phyloP scores from a whole-genome alignment of 2,329 filamentous ascomycete species.

The Aspergillus brunneoviolaceus region DNA sequence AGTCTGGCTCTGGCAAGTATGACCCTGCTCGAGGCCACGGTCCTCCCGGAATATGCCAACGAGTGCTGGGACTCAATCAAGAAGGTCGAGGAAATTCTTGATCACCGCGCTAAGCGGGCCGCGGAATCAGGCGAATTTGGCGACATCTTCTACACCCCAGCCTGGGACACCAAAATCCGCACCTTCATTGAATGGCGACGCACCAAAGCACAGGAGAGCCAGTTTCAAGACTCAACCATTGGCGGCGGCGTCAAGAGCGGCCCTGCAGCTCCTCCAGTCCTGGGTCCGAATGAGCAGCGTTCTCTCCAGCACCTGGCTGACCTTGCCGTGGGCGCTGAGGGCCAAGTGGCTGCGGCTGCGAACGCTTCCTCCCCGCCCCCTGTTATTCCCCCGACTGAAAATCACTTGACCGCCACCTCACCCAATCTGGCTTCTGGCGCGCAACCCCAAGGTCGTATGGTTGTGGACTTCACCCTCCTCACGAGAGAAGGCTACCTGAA shows the following conservation, averaged over 20 bases:
- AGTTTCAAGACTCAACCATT: constrained; percentile 28
- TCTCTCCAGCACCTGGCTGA: constrained; percentile 47
- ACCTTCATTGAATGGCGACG: constrained; percentile 41
- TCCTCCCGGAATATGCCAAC: constrained; percentile 38
- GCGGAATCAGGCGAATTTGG: constrained; percentile 35
- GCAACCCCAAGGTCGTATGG: constrained; percentile 31
- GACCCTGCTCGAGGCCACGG: constrained; percentile 44
- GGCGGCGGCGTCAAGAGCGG: constrained; percentile 12
- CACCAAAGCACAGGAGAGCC: constrained; percentile 34
- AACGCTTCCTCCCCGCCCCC: constrained; percentile 31
- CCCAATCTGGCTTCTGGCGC: constrained; percentile 27
- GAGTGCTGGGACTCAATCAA: constrained; percentile 47
- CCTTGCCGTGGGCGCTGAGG: constrained; percentile 45
- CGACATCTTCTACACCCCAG: constrained; percentile 39
- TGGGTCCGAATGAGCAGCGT: constrained; percentile 45
- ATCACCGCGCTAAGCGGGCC: constrained; percentile 41
- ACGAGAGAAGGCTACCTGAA: constrained; percentile 45
- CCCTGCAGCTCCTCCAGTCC: constrained; percentile 31
- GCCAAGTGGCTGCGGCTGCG: constrained; percentile 33
- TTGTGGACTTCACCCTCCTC: constrained; percentile 43
- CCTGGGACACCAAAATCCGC: constrained; percentile 44
- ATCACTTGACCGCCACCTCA: constrained; percentile 25
- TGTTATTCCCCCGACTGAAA: constrained; percentile 24
- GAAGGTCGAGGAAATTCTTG: constrained; percentile 52
- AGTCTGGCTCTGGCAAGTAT: constrained; percentile 42